Percentiles rank a stretch among this genome's conserved stretches.
Evolutionary conservation across 2,329 filamentous ascomycete genomes (phyloP).

Genomic region (Chaetomiaceae sp.): DNA sequence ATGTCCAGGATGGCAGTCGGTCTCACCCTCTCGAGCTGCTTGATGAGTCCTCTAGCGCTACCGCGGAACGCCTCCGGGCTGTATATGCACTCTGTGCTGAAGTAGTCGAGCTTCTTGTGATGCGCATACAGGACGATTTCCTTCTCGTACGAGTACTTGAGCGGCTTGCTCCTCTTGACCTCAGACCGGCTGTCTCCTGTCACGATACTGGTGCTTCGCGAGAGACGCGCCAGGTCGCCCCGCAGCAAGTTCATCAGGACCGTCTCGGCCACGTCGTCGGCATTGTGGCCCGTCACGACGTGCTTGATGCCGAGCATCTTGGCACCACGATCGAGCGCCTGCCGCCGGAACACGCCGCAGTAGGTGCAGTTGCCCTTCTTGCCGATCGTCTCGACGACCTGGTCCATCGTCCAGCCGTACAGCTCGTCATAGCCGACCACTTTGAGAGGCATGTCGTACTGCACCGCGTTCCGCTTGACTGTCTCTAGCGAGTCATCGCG

Average conservation of each 20-base stretch:
- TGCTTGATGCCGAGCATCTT: slow-evolving; percentile 83
- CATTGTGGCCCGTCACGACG: slow-evolving; percentile 96
- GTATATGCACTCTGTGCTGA: slow-evolving; percentile 97
- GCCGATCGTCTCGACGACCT: slow-evolving; percentile 91
- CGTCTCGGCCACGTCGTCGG: slow-evolving; percentile 94
- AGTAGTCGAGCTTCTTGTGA: slow-evolving; percentile 95
- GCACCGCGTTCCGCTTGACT: slow-evolving; percentile 85
- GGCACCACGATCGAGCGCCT: slow-evolving; percentile 88
- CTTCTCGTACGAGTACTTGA: slow-evolving; percentile 98
- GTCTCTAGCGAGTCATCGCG: slow-evolving; percentile 94
- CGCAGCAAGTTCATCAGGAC: slow-evolving; percentile 95
- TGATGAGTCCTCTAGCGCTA: slow-evolving; percentile 85
- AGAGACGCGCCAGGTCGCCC: slow-evolving; percentile 81
- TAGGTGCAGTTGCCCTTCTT: slow-evolving; percentile 99
- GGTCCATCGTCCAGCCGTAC: slow-evolving; percentile 99
- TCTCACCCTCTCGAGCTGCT: slow-evolving; percentile 87
- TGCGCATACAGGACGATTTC: slow-evolving; percentile 98
- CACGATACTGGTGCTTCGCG: slow-evolving; percentile 84
- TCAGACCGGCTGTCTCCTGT: slow-evolving; percentile 74
- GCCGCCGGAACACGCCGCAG: slow-evolving; percentile 90
- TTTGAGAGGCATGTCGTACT: slow-evolving; percentile 87
- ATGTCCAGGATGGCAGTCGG: slow-evolving; percentile 95
- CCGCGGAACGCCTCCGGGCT: slow-evolving; percentile 95
- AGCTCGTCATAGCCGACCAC: slow-evolving; percentile 91
- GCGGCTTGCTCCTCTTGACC: slow-evolving; percentile 90